Base-by-base conservation (phyloP, 305 asterid species). In the Fraxinus ornus region DNA sequence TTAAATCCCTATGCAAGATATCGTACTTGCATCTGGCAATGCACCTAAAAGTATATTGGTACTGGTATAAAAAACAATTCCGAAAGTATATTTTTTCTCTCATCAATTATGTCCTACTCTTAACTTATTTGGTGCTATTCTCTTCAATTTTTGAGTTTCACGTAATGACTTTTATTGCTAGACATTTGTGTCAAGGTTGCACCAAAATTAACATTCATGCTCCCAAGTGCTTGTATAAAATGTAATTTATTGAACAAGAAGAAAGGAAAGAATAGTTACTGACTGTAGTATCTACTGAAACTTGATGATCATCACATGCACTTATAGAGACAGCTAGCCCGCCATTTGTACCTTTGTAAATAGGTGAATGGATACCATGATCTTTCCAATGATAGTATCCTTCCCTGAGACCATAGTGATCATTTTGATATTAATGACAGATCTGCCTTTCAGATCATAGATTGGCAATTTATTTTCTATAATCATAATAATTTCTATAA, bases 281-380 rank as follows among this genome's bases (percentile, higher is more conserved):
- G 71, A 91, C 93, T 47, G 86, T 86, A 75, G 94, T 91, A 81
- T 91, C 94, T 64, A 79, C 87, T 57, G 94, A 87, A 66, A 85
- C 62, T 82, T 90, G 92, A 84, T 90, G 84, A 85, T 91, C 94
- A 78, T 86, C 93, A 66, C 92, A 91, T 17, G 92, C 93, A 44
- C 91, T 86, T 13, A 90, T 24, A 36, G 89, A 90, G 35, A 91
- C 76, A 36, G 91, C 93, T 60, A 86, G 71, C 36, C 93, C 94
- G n/a, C 93, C 93, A 7, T 36, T 86, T 75, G 93, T 86, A 21
- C 93, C 91, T 79, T 87, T 89, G 76, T 82, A 83, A 36, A 75
- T 79, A 52, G 86, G 35, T 41, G 90, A 86, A 30, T 33, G 79
- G 35, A 30, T 52, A 21, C 92, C 82, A 7, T 90, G 93, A 83